These are phyloP conservation scores for Mucor saturninus DNA, from an alignment of 371 early-diverging fungal genomes.

Conservation along the genomic window DNA sequence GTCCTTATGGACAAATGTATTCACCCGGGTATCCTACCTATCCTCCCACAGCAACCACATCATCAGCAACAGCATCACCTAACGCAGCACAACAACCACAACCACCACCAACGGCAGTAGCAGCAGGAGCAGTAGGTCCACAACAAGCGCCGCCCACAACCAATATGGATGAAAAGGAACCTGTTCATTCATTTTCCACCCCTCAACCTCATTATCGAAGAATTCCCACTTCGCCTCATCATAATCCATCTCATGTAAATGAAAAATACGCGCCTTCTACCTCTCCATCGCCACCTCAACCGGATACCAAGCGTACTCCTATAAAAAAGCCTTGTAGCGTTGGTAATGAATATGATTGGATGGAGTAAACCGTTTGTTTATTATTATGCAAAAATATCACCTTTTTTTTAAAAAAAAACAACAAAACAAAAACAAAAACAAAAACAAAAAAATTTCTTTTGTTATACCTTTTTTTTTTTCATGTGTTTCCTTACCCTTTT, in stretches of 20 bases:
- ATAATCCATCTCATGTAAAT: background rate
- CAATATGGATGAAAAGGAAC: background rate
- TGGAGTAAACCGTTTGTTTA: background rate
- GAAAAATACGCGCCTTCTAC: background rate
- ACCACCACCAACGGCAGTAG: too few species aligned
- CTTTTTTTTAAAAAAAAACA: too few species aligned
- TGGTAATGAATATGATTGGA: constrained; percentile 11
- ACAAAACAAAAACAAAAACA: too few species aligned
- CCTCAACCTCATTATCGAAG: constrained; percentile 25
- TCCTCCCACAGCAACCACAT: background rate
- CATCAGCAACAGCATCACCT: too few species aligned
- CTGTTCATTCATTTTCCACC: constrained; percentile 11
- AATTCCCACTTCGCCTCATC: constrained; percentile 2
- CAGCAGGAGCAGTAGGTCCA: too few species aligned
- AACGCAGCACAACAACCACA: too few species aligned
- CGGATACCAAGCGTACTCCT: constrained; percentile 8
- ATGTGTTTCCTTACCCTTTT: background rate
- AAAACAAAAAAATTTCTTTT: too few species aligned
- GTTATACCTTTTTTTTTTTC: background rate
- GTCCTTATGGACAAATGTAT: constrained; percentile 5
- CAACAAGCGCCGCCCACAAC: too few species aligned
- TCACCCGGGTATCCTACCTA: background rate
- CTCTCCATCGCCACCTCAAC: constrained; percentile 25
- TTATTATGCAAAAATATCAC: background rate
- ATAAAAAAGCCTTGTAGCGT: background rate